A percentile compares a stretch with the other conserved stretches of the same genome.
These are phyloP conservation scores for Fusarium sp. DNA, from an alignment of 2,329 filamentous ascomycete genomes.

Conservation along the genomic window DNA sequence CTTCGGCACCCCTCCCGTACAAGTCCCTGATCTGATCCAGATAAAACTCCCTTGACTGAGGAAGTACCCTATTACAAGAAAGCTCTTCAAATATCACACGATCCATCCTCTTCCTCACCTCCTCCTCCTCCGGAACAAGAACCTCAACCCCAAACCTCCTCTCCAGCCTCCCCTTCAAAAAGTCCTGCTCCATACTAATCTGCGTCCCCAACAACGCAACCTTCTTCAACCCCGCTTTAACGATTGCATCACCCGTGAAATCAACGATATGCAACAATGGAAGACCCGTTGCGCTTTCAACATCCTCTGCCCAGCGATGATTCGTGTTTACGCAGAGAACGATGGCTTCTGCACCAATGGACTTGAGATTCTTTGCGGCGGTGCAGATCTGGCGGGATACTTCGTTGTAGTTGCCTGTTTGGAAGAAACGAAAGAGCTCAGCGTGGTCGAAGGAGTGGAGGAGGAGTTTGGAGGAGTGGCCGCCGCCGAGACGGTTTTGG, in stretches of 20 bases:
- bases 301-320: slow-evolving; percentile 3
- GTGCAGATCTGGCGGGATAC: not conserved
- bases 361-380: slow-evolving; percentile 3
- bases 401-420: slow-evolving; percentile 4
- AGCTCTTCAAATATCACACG: slow-evolving; percentile 4
- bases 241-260: not conserved
- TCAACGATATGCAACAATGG: slow-evolving; percentile 2
- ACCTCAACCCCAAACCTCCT: not conserved
- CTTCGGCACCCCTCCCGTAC: not conserved
- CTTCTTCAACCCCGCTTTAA: not conserved
- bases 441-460: slow-evolving; percentile 6
- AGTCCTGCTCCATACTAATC: slow-evolving; percentile 1
- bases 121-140: not conserved
- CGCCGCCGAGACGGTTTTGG: not conserved
- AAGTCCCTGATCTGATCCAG: not conserved
- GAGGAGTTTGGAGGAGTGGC: slow-evolving; percentile 3
- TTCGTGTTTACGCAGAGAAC: slow-evolving; percentile 16
- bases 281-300: not conserved
- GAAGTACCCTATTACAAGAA: not conserved
- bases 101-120: not conserved
- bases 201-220: not conserved
- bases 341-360: slow-evolving; percentile 3
- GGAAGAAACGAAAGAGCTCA: not conserved
- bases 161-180: not conserved
- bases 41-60: slow-evolving; percentile 1